Conservation (phyloP, 169 alveolate species). For the Sarcocystis neurona region DNA sequence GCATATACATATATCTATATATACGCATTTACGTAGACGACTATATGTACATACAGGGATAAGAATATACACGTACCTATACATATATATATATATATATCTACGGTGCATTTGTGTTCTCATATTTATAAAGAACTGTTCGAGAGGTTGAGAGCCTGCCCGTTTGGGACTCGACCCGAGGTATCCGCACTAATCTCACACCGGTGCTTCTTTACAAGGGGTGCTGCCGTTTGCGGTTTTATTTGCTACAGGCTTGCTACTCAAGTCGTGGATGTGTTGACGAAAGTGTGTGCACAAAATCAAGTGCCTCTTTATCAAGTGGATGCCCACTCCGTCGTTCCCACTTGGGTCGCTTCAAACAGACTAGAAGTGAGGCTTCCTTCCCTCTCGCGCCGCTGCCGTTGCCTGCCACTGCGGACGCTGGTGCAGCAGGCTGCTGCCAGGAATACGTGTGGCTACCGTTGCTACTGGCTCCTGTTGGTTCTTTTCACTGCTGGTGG, state of each 20-base stretch:
- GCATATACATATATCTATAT: background rate
- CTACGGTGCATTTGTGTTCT: no score
- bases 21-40: background rate
- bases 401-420: background rate
- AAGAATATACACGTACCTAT: background rate
- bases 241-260: conserved; percentile 24
- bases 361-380: conserved; percentile 59
- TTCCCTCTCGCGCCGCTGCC: background rate
- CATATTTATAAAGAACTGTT: no score
- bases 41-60: background rate
- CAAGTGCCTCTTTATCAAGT: conserved; percentile 65
- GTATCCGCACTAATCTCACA: background rate
- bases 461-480: no score
- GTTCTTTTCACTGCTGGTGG: no score
- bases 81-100: background rate
- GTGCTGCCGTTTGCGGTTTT: background rate
- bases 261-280: background rate
- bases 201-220: background rate
- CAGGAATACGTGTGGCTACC: no score
- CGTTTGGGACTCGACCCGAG: no score
- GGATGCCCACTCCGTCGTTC: conserved; percentile 73
- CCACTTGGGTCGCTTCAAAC: conserved; percentile 73
- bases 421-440: background rate
- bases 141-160: no score
- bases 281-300: background rate